phyloP scores from a whole-genome alignment of 805 yeast genomes.

The Yarrowia sp. region DNA sequence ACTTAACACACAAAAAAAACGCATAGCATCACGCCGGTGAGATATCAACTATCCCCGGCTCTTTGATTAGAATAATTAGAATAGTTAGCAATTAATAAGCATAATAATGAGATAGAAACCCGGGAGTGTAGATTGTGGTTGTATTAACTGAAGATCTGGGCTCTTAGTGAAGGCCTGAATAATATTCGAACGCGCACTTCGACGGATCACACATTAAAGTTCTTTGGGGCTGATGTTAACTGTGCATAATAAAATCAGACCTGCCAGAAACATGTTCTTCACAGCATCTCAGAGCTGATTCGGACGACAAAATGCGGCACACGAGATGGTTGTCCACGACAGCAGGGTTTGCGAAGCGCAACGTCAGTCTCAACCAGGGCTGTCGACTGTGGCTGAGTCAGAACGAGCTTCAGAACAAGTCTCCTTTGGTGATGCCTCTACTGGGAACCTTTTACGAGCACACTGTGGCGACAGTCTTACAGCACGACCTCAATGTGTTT shows the following conservation, averaged over 20 bases:
- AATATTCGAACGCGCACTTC: no score
- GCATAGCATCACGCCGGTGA: slow-evolving; percentile 9
- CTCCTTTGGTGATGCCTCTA: slow-evolving; percentile 9
- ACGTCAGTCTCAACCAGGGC: background rate
- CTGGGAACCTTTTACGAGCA: slow-evolving; percentile 20
- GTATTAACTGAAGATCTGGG: no score
- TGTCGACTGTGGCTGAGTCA: background rate
- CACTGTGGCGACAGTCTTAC: slow-evolving; percentile 11
- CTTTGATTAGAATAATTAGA: slow-evolving; percentile 17
- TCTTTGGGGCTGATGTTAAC: background rate
- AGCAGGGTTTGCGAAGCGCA: background rate
- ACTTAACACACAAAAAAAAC: background rate
- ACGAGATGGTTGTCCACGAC: background rate
- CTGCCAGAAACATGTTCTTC: background rate
- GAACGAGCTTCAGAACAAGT: background rate
- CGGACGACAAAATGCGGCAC: background rate
- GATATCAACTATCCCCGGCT: background rate
- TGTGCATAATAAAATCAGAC: background rate
- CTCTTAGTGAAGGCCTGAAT: no score
- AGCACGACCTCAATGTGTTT: slow-evolving; percentile 2
- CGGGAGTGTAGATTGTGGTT: background rate
- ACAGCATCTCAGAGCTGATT: background rate
- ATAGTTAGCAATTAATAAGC: slow-evolving; percentile 9
- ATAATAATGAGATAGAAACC: background rate
- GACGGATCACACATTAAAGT: no score